phyloP scores from a whole-genome alignment of 2,329 filamentous ascomycete genomes.

The Davidsoniella eucalypti region DNA sequence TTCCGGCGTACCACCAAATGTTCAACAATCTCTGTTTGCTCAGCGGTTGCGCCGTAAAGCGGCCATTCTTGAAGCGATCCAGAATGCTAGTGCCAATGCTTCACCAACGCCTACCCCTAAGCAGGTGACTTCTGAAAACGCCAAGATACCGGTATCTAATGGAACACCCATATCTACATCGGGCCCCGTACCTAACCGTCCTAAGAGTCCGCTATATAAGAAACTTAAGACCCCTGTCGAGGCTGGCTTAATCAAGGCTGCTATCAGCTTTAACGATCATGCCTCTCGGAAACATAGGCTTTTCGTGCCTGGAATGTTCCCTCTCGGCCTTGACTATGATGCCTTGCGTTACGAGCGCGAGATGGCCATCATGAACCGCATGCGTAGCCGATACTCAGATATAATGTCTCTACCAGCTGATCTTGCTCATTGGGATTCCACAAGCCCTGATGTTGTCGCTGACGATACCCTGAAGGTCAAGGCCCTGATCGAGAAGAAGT shows the following conservation, averaged over 20 bases:
- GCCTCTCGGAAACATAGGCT: slow-evolving; percentile 56
- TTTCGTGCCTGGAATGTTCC: slow-evolving; percentile 76
- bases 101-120: slow-evolving; percentile 15
- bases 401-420: slow-evolving; percentile 73
- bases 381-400: slow-evolving; percentile 70
- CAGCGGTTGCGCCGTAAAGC: slow-evolving; percentile 45
- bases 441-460: slow-evolving; percentile 46
- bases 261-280: slow-evolving; percentile 69
- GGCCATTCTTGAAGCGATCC: slow-evolving; percentile 28
- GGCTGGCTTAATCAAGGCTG: slow-evolving; percentile 31
- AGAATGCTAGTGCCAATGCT: slow-evolving; percentile 17
- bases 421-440: slow-evolving; percentile 71
- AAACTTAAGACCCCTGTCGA: slow-evolving; percentile 60
- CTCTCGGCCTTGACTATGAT: slow-evolving; percentile 74
- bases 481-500: slow-evolving; percentile 90
- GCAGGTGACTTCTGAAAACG: slow-evolving; percentile 14
- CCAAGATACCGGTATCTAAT: slow-evolving; percentile 6
- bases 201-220: slow-evolving; percentile 43
- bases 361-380: slow-evolving; percentile 74
- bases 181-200: slow-evolving; percentile 10
- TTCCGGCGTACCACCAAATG: slow-evolving; percentile 55
- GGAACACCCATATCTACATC: slow-evolving; percentile 15
- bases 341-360: slow-evolving; percentile 76
- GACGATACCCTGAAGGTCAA: slow-evolving; percentile 77
- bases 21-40: slow-evolving; percentile 72